Conservation (phyloP, 1,284 basidiomycete genomes). For the Ustilago esculenta region DNA sequence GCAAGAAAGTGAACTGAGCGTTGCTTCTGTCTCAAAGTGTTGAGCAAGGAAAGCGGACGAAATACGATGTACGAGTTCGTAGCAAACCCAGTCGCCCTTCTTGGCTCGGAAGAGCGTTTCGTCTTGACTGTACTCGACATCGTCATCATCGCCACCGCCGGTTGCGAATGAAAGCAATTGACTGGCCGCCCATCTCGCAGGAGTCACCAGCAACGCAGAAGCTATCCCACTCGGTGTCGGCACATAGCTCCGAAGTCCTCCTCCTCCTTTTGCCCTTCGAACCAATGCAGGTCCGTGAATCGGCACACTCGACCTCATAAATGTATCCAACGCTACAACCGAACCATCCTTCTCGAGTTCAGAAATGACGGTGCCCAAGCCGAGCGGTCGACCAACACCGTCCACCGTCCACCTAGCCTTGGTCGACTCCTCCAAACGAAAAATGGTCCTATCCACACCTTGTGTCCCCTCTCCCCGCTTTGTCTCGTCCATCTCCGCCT, state of each 20-base stretch:
- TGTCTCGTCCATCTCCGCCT: too few relatives aligned
- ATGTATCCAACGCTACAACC: constrained; percentile 73
- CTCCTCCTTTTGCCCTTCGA: background rate
- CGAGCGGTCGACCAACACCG: constrained; percentile 79
- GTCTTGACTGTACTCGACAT: constrained; percentile 72
- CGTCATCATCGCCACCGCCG: constrained; percentile 69
- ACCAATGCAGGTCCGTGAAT: constrained; percentile 78
- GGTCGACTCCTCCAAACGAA: constrained; percentile 72
- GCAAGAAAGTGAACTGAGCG: constrained; percentile 34
- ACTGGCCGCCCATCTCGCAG: constrained; percentile 76
- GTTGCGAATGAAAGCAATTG: constrained; percentile 72
- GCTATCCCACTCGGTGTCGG: constrained; percentile 21
- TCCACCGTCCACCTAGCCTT: constrained; percentile 41
- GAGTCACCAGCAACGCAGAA: constrained; percentile 14
- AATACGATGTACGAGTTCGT: constrained; percentile 73
- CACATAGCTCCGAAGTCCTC: constrained; percentile 10
- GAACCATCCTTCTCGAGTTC: constrained; percentile 49
- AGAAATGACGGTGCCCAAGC: constrained; percentile 77
- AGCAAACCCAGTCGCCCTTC: constrained; percentile 79
- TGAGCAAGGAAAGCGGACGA: constrained; percentile 11
- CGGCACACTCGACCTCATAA: constrained; percentile 73
- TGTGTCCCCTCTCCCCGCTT: too few relatives aligned
- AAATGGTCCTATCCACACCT: constrained; percentile 67
- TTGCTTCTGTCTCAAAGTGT: constrained; percentile 17
- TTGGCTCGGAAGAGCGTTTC: constrained; percentile 65